Percentiles rank a stretch among this genome's conserved stretches.
These are phyloP conservation scores for Gypsophila paniculata DNA, from an alignment of 179 eudicot species.

Conservation along the genomic window DNA sequence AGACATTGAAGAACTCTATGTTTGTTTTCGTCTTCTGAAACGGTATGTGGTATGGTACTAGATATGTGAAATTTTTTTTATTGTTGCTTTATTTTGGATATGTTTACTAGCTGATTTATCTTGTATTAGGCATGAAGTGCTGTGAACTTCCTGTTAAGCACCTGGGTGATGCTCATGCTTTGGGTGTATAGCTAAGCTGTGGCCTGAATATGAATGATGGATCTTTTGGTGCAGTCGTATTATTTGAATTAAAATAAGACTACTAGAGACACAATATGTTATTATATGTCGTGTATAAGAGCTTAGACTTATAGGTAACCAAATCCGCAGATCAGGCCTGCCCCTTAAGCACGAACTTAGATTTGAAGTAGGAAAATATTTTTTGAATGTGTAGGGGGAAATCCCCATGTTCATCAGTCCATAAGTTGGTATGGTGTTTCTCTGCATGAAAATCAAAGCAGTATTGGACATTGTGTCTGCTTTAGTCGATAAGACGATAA, in stretches of 20 bases:
- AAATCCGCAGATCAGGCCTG: too few species aligned
- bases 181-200: neutral
- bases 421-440: neutral
- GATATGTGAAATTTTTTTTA: neutral
- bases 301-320: too few species aligned
- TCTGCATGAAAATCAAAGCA: neutral
- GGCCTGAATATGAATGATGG: slow-evolving; percentile 1
- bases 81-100: neutral
- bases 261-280: too few species aligned
- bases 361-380: too few species aligned
- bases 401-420: neutral
- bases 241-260: too few species aligned
- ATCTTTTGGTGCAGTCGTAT: neutral
- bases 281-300: too few species aligned
- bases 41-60: slow-evolving; percentile 38
- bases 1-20: slow-evolving; percentile 84
- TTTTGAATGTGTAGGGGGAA: neutral
- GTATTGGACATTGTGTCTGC: neutral
- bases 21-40: slow-evolving; percentile 64
- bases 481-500: neutral
- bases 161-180: neutral
- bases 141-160: neutral
- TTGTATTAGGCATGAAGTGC: neutral
- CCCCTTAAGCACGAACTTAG: neutral
- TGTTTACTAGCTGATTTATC: neutral